Percentiles rank a stretch among this genome's conserved stretches.
Conservation (phyloP, 106 monocot species). For the Platanthera guangdongensis region DNA sequence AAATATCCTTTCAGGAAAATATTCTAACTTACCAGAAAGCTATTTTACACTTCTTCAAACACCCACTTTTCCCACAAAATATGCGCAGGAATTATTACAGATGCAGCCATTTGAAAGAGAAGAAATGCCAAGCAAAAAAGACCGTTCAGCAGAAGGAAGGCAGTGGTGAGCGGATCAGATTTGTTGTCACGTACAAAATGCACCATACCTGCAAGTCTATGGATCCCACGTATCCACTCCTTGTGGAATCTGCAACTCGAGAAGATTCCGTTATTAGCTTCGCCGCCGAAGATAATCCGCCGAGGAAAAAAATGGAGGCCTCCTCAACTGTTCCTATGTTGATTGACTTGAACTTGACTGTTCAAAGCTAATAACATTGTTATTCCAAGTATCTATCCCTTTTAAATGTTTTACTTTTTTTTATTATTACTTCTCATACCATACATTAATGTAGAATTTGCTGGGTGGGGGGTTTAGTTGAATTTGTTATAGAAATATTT, state of each 20-base stretch:
- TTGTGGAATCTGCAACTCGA: background rate
- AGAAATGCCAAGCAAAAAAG: constrained; percentile 27
- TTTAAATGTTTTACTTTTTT: too few relatives aligned
- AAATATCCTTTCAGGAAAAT: too few relatives aligned
- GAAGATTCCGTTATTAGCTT: background rate
- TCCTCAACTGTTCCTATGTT: background rate
- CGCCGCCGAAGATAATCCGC: background rate
- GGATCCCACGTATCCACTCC: background rate
- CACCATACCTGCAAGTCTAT: constrained; percentile 24
- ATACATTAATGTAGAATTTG: too few relatives aligned
- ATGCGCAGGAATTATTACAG: constrained; percentile 30
- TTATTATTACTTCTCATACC: too few relatives aligned
- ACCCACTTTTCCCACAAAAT: background rate
- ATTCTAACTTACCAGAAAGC: background rate
- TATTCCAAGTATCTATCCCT: background rate
- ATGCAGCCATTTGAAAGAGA: constrained; percentile 21
- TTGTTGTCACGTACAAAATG: constrained; percentile 14
- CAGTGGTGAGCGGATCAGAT: constrained; percentile 3
- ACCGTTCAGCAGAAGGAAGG: constrained; percentile 13
- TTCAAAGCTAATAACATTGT: background rate
- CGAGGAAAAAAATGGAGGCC: background rate
- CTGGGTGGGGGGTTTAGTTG: too few relatives aligned
- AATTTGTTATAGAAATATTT: too few relatives aligned
- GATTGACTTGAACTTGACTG: background rate
- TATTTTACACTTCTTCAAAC: background rate